These are phyloP conservation scores for Mycena galopus DNA, from an alignment of 768 basidiomycete species.

Conservation along the genomic window DNA sequence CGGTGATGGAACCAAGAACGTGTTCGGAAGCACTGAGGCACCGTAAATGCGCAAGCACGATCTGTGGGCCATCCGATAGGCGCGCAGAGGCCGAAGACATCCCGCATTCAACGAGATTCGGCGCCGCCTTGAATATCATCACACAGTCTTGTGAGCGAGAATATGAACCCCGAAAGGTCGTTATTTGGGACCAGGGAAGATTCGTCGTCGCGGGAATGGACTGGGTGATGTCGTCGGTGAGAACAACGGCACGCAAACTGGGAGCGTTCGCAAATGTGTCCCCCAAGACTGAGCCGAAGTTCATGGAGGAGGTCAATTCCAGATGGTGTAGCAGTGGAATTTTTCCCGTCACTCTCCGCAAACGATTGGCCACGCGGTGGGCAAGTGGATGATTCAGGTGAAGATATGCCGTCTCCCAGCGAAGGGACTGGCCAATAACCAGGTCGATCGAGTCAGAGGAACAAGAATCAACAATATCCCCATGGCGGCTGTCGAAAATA, in stretches of 20 bases:
- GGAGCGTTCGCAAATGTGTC: not conserved
- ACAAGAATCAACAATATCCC: not conserved
- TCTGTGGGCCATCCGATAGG: not conserved
- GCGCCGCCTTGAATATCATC: not conserved
- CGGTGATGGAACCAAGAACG: not conserved
- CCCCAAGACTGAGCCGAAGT: not conserved
- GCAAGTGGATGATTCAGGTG: not conserved
- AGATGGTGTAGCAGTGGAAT: not conserved
- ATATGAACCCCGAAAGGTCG: not conserved
- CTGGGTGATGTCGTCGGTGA: not conserved
- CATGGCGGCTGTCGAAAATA: not conserved
- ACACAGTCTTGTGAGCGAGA: not conserved
- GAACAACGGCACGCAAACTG: not conserved
- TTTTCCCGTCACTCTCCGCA: not conserved
- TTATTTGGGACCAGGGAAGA: not conserved
- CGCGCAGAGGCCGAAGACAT: not conserved
- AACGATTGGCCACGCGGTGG: not conserved
- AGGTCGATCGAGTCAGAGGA: not conserved
- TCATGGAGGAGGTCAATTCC: not conserved
- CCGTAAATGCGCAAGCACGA: not conserved
- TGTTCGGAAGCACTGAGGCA: not conserved
- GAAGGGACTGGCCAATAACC: not conserved
- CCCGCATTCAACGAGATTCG: not conserved
- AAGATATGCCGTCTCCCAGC: not conserved
- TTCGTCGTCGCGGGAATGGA: not conserved